These are phyloP conservation scores for Lasiosphaeria miniovina DNA, from an alignment of 495 filamentous ascomycete species.

Conservation along the genomic window DNA sequence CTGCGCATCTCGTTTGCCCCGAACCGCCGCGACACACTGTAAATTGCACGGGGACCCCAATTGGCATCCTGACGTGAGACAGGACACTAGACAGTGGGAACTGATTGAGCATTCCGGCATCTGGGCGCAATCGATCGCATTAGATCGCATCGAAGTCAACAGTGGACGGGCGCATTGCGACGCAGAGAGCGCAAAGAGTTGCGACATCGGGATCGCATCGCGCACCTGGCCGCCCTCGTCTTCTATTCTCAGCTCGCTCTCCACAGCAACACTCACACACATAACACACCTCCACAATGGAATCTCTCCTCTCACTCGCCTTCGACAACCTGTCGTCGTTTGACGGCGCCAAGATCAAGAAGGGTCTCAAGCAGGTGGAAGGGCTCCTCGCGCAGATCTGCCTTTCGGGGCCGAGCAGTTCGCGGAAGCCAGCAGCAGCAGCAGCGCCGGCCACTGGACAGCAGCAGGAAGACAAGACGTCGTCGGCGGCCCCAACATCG, in stretches of 20 bases:
- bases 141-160: too few species aligned
- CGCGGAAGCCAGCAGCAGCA: conserved; percentile 19
- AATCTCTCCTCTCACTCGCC: conserved; percentile 83
- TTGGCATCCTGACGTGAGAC: too few species aligned
- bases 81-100: too few species aligned
- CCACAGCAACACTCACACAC: too few species aligned
- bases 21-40: too few species aligned
- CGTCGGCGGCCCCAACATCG: not conserved
- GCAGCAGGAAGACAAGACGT: conserved; percentile 39
- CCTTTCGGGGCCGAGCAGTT: conserved; percentile 56
- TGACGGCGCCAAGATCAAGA: conserved; percentile 81
- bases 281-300: conserved; percentile 56
- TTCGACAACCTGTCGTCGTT: conserved; percentile 97
- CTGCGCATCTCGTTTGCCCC: too few species aligned
- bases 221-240: not conserved
- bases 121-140: too few species aligned
- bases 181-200: too few species aligned
- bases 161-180: too few species aligned
- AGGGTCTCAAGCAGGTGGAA: conserved; percentile 92
- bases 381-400: conserved; percentile 95
- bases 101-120: too few species aligned
- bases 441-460: not conserved
- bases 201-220: too few species aligned
- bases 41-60: too few species aligned
- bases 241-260: not conserved